phyloP scores from a whole-genome alignment of 352 stramenopile species.

The Globisporangium nagaii region DNA sequence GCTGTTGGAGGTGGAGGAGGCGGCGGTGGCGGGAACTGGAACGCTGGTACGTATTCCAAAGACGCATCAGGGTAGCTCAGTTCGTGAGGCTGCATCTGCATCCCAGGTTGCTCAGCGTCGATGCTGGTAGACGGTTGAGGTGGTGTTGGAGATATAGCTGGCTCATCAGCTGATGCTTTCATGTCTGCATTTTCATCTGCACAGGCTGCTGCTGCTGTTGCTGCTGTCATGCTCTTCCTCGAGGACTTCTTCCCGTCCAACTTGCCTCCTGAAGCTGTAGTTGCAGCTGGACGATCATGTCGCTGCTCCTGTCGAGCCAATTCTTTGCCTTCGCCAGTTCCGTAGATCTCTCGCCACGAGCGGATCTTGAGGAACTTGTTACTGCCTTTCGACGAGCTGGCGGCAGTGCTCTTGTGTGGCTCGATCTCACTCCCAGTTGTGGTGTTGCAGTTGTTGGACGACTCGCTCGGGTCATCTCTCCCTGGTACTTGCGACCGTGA shows the following conservation, averaged over 20 bases:
- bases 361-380: slow-evolving; percentile 53
- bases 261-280: slow-evolving; percentile 13
- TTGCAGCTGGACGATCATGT: not conserved
- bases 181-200: not conserved
- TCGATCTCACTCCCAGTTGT: not conserved
- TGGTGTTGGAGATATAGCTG: too few relatives aligned
- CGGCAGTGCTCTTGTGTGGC: not conserved
- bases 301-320: slow-evolving; percentile 21
- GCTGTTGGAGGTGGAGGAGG: slow-evolving; percentile 4
- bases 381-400: slow-evolving; percentile 13
- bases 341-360: slow-evolving; percentile 60
- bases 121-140: not conserved
- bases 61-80: too few relatives aligned
- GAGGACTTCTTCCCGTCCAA: slow-evolving; percentile 11
- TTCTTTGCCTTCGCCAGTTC: slow-evolving; percentile 55
- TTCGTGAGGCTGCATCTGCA: too few relatives aligned
- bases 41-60: not conserved
- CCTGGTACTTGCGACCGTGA: not conserved
- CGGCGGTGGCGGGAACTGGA: slow-evolving; percentile 8
- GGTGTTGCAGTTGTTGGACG: slow-evolving; percentile 13
- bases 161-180: too few relatives aligned
- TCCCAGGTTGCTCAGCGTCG: not conserved
- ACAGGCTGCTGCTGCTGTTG: not conserved
- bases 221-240: slow-evolving; percentile 9
- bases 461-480: slow-evolving; percentile 13